Percentiles rank a stretch among this genome's conserved stretches.
Evolutionary conservation across 2,329 filamentous ascomycete species (phyloP).

Genomic region (Xenoacremonium recifei): DNA sequence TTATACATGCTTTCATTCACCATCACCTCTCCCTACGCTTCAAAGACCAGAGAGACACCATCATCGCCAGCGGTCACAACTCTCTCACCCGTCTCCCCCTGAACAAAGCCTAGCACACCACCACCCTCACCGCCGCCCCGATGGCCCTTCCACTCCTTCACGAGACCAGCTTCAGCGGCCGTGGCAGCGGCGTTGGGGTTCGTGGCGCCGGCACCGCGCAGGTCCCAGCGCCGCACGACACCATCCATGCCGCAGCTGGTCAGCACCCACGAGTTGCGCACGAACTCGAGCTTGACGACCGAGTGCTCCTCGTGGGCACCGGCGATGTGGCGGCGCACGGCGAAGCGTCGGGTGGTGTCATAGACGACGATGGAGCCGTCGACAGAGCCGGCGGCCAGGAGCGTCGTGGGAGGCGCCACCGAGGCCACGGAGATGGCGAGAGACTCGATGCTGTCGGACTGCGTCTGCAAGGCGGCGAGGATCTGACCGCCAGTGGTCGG

Average conservation of each 20-base stretch:
- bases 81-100: slow-evolving; percentile 69
- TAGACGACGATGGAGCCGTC: slow-evolving; percentile 81
- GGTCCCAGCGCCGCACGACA: slow-evolving; percentile 85
- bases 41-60: slow-evolving; percentile 65
- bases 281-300: slow-evolving; percentile 91
- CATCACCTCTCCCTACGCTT: slow-evolving; percentile 36
- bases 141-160: slow-evolving; percentile 90
- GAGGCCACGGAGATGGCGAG: slow-evolving; percentile 54
- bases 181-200: slow-evolving; percentile 27
- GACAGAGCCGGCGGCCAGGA: slow-evolving; percentile 65
- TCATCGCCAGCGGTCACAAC: slow-evolving; percentile 93
- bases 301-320: slow-evolving; percentile 85
- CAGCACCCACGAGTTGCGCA: slow-evolving; percentile 66
- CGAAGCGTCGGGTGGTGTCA: slow-evolving; percentile 82
- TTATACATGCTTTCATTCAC: slow-evolving; percentile 8
- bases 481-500: slow-evolving; percentile 55
- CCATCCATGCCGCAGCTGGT: slow-evolving; percentile 93
- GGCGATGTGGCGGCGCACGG: slow-evolving; percentile 76
- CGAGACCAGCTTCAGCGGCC: slow-evolving; percentile 60
- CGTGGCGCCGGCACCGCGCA: slow-evolving; percentile 44
- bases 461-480: slow-evolving; percentile 78
- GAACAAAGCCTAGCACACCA: slow-evolving; percentile 87
- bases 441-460: slow-evolving; percentile 75
- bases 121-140: slow-evolving; percentile 80
- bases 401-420: slow-evolving; percentile 46